Evolutionary conservation across 148 eudicot genomes (phyloP).

Genomic region (Heliosperma pusillum): DNA sequence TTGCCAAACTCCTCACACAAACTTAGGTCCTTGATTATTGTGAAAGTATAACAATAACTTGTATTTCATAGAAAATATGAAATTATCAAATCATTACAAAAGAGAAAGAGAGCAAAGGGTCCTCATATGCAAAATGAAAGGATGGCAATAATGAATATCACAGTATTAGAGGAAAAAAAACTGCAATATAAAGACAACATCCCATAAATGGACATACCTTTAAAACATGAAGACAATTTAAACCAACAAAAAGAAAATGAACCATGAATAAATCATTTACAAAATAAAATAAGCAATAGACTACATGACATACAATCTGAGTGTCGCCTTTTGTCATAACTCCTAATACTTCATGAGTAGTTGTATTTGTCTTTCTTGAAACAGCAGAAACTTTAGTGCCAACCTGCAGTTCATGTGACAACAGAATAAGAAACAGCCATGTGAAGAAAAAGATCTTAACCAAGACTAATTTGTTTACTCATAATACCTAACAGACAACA

Average conservation of each 20-base stretch:
- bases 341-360: conserved; percentile 92
- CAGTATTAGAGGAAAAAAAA: not conserved
- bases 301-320: conserved; percentile 63
- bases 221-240: not conserved
- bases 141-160: not conserved
- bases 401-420: conserved; percentile 50
- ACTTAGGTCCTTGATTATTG: not conserved
- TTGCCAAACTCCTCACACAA: conserved; percentile 9
- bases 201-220: not conserved
- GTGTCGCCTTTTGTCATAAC: conserved; percentile 83
- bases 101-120: not conserved
- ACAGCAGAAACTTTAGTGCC: conserved; percentile 95
- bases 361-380: conserved; percentile 89
- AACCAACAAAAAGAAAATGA: not conserved
- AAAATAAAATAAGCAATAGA: not conserved
- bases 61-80: not conserved
- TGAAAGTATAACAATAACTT: not conserved
- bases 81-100: not conserved
- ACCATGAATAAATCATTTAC: not conserved
- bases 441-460: not conserved
- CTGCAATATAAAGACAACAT: not conserved
- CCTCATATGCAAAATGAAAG: not conserved
- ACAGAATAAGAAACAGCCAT: not conserved
- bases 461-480: not conserved
- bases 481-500: not conserved